These are phyloP conservation scores for Lagenaria siceraria DNA, from an alignment of 306 rosid genomes.

Conservation along the genomic window DNA sequence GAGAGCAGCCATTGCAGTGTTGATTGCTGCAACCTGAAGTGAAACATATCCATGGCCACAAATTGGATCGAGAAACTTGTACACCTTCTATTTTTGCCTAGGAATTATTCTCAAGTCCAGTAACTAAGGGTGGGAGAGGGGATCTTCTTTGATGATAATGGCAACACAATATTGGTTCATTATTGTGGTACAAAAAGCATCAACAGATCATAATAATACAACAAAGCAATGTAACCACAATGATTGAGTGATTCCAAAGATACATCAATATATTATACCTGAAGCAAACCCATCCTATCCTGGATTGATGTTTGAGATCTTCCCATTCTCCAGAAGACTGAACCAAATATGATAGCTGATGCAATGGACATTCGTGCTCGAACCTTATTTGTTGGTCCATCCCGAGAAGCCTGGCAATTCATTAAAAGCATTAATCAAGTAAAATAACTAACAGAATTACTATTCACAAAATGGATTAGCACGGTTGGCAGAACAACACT, in stretches of 20 bases:
- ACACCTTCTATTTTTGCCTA: background rate
- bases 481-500: background rate
- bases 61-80: background rate
- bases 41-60: constrained; percentile 8
- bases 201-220: background rate
- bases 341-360: constrained; percentile 81
- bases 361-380: constrained; percentile 89
- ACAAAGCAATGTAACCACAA: background rate
- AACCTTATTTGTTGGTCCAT: constrained; percentile 82
- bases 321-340: constrained; percentile 94
- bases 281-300: constrained; percentile 98
- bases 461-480: constrained; percentile 4
- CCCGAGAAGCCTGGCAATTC: constrained; percentile 67
- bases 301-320: constrained; percentile 94
- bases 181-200: background rate
- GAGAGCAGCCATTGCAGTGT: constrained; percentile 98
- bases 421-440: constrained; percentile 15
- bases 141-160: background rate
- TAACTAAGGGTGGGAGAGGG: background rate
- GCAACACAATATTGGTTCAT: background rate
- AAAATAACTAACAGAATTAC: constrained; percentile 16
- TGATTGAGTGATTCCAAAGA: constrained; percentile 3
- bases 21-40: constrained; percentile 87
- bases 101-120: background rate
- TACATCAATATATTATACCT: constrained; percentile 43